Base-by-base conservation (phyloP, 2,329 filamentous ascomycete species). In the Anthostomella pinea region DNA sequence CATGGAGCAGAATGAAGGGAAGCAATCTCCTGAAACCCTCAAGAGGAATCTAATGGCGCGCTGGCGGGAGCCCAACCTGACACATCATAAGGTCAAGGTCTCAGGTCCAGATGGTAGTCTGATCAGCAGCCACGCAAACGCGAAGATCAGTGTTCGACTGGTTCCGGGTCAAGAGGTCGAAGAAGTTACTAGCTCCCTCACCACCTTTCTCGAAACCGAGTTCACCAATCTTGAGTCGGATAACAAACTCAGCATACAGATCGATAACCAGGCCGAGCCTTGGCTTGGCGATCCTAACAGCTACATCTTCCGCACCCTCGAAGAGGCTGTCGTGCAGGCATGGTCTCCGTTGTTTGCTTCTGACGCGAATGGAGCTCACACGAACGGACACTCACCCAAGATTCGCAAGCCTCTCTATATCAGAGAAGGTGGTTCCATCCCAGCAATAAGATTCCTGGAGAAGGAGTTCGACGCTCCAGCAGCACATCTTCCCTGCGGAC, bases 281-380 rank as follows among this genome's bases (percentile, higher is more conserved):
- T 98, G 93, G 93, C 78, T 98, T 0, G 91, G 93, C 10, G 88
- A 96, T 52, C 89, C 88, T 3, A 81, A 81, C 31, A 96, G 95
- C 50, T 81, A 89, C 48, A 90, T 97, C 40, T 98, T 96, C 64
- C 79, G 83, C 45, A 94, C 88, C 0, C 75, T 98, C 0, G 89
- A 95, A 50, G 75, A 82, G 41, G 93, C 90, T 1, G 84, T 97
- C 33, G 79, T 90, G 53, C 78, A 85, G 28, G 88, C 85, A 0
- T 98, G 93, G 93, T 81, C 81, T 0, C 77, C 79, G 0, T 70
- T 63, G 26, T 73, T 65, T 45, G 24, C 31, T 3, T n/a, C 28
- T 5, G 35, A 35, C 10, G 15, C 29, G 9, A 41, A 49, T 30
- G 36, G 13, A 46, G 59, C 8, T 53, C 57, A 35, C 4, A 20